These are phyloP conservation scores for Pestalotiopsis sp. DNA, from an alignment of 2,329 filamentous ascomycete species.

Conservation along the genomic window DNA sequence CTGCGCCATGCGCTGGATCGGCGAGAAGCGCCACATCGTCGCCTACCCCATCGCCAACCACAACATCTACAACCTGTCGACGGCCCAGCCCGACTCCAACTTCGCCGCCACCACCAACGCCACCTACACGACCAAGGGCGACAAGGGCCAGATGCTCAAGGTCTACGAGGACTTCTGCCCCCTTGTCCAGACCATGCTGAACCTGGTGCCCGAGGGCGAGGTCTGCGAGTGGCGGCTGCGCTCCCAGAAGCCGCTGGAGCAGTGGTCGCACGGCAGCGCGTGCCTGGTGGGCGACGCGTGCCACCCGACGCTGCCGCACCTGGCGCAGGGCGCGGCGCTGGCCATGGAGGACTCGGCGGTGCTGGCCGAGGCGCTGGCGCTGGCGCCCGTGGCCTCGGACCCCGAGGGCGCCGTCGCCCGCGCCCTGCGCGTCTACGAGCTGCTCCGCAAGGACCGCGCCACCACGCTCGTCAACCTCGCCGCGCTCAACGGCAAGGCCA, in stretches of 20 bases:
- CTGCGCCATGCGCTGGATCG: slow-evolving; percentile 75
- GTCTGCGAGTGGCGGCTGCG: slow-evolving; percentile 69
- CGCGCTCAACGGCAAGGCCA: slow-evolving; percentile 50
- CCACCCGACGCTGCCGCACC: slow-evolving; percentile 69
- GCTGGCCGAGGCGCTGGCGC: slow-evolving; percentile 53
- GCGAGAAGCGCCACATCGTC: slow-evolving; percentile 75
- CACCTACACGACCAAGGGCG: slow-evolving; percentile 66
- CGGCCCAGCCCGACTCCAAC: slow-evolving; percentile 63
- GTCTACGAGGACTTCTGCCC: slow-evolving; percentile 65
- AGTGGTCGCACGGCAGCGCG: slow-evolving; percentile 60
- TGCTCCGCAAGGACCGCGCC: slow-evolving; percentile 58
- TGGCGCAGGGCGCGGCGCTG: slow-evolving; percentile 69
- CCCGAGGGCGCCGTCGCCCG: slow-evolving; percentile 45
- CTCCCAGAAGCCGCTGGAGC: slow-evolving; percentile 57
- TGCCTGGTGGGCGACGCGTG: slow-evolving; percentile 66
- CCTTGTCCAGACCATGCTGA: slow-evolving; percentile 59
- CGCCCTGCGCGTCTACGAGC: slow-evolving; percentile 57
- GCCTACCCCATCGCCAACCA: slow-evolving; percentile 74
- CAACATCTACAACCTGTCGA: slow-evolving; percentile 66
- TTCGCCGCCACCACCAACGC: slow-evolving; percentile 59
- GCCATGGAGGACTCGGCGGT: slow-evolving; percentile 69
- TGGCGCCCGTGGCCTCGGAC: slow-evolving; percentile 32
- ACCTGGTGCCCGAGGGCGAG: slow-evolving; percentile 62
- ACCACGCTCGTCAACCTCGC: slow-evolving; percentile 56
- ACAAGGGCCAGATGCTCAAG: slow-evolving; percentile 62